phyloP scores from a whole-genome alignment of 2,329 filamentous ascomycete species.

The Pseudogymnoascus verrucosus region DNA sequence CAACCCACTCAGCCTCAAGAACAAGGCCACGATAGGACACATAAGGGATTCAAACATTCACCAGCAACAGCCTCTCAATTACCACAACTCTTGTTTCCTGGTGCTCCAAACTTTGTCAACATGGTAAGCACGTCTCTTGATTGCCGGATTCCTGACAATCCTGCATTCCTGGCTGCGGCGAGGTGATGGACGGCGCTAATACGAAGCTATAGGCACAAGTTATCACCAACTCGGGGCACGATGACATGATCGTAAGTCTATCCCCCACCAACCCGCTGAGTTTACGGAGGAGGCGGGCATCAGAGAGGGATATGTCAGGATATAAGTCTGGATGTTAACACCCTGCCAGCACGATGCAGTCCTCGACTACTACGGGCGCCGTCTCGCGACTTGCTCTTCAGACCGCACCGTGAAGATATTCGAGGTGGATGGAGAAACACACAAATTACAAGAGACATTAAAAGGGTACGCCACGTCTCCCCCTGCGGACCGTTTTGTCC shows the following conservation, averaged over 20 bases:
- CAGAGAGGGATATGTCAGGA: not conserved
- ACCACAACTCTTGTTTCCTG: not conserved
- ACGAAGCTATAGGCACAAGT: slow-evolving; percentile 56
- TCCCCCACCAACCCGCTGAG: slow-evolving; percentile 4
- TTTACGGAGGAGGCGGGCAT: not conserved
- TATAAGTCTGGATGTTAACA: slow-evolving; percentile 17
- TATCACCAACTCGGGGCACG: slow-evolving; percentile 80
- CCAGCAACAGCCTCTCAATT: not conserved
- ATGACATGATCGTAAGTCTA: slow-evolving; percentile 96
- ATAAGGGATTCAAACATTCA: slow-evolving; percentile 5
- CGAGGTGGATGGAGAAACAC: slow-evolving; percentile 88
- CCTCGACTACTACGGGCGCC: slow-evolving; percentile 95
- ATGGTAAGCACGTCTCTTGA: not conserved
- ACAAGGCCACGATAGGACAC: slow-evolving; percentile 9
- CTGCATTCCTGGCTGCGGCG: not conserved
- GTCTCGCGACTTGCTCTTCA: slow-evolving; percentile 92
- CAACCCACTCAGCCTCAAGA: slow-evolving; percentile 8
- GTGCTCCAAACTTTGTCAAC: not conserved
- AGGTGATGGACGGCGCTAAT: not conserved
- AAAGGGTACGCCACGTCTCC: slow-evolving; percentile 62
- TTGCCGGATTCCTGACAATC: not conserved
- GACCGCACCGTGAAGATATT: slow-evolving; percentile 99
- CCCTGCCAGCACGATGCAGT: slow-evolving; percentile 79
- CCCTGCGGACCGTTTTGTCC: not conserved
- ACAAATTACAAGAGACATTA: slow-evolving; percentile 83